These are phyloP conservation scores for Chaetomidium leptoderma DNA, from an alignment of 495 filamentous ascomycete genomes.

Conservation along the genomic window DNA sequence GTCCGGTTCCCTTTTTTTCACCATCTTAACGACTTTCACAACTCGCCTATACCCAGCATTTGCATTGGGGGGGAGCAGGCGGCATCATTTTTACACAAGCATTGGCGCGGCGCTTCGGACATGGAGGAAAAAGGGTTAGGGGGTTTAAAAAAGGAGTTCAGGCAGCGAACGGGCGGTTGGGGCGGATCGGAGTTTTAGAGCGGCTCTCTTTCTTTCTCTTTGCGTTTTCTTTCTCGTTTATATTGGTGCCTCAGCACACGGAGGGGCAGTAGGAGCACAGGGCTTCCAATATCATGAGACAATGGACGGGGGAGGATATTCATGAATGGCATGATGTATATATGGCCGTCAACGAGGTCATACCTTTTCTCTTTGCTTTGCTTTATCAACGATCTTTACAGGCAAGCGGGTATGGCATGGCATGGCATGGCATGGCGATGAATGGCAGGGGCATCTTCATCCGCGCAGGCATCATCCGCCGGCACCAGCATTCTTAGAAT, in stretches of 20 bases:
- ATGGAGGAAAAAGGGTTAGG: background rate
- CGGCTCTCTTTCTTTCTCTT: background rate
- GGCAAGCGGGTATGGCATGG: background rate
- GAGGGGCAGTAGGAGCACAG: background rate
- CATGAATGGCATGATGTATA: background rate
- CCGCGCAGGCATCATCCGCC: background rate
- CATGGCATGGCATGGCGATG: background rate
- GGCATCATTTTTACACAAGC: background rate
- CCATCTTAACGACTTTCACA: background rate
- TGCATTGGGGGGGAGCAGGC: background rate
- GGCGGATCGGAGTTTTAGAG: background rate
- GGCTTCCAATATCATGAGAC: background rate
- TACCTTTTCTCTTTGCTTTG: background rate
- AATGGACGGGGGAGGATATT: background rate
- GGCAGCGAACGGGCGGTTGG: background rate
- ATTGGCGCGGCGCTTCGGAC: background rate
- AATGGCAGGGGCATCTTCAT: background rate
- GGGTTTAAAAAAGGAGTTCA: background rate
- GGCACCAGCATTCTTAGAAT: background rate
- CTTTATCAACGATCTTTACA: background rate
- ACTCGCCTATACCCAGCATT: no score
- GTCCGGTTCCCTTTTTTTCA: background rate
- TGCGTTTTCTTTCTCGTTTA: background rate
- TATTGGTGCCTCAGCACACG: background rate
- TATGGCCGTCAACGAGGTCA: background rate